Percentiles rank a stretch among this genome's conserved stretches.
These are phyloP conservation scores for Eutrema japonicum DNA, from an alignment of 345 rosid genomes.

Conservation along the genomic window DNA sequence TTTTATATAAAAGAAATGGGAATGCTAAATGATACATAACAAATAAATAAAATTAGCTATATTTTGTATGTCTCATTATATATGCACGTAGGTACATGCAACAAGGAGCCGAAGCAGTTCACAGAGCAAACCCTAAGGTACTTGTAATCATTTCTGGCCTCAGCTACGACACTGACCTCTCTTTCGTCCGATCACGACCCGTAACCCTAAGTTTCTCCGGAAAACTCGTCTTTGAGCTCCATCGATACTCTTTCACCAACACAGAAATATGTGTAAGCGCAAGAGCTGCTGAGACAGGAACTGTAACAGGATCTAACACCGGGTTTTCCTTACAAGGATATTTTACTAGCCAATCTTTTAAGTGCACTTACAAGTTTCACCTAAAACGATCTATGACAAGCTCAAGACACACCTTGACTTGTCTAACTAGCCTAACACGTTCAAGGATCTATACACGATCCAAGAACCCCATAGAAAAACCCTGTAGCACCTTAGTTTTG, in stretches of 20 bases:
- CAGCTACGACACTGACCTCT: constrained; percentile 65
- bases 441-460: no score
- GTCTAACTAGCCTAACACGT: no score
- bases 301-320: no score
- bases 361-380: no score
- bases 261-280: constrained; percentile 72
- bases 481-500: no score
- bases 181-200: constrained; percentile 55
- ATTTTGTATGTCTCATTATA: background rate
- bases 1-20: no score
- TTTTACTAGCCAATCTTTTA: no score
- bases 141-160: constrained; percentile 83
- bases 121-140: constrained; percentile 70
- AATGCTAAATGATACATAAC: background rate
- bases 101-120: constrained; percentile 86
- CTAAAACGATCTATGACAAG: no score
- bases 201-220: constrained; percentile 58
- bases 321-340: no score
- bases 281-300: no score
- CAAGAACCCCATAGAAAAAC: no score
- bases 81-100: constrained; percentile 63
- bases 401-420: no score
- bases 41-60: background rate
- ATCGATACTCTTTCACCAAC: constrained; percentile 71
- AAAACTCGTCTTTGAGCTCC: constrained; percentile 74